Conservation (phyloP, 1,139 yeast species). For the Yamadazyma kanchanaburiensis region DNA sequence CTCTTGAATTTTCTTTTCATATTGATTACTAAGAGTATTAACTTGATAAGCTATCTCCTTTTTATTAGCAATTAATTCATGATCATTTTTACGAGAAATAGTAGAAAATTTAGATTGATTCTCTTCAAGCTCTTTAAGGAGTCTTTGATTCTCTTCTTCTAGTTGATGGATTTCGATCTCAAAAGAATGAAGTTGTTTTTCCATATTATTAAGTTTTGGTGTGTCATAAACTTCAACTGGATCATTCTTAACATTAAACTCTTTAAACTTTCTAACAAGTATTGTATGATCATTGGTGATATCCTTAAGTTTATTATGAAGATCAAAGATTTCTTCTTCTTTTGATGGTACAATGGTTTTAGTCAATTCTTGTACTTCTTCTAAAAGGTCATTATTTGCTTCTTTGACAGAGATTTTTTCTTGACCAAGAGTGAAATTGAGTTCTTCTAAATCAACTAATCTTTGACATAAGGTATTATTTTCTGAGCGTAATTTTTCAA, state of each 20-base stretch:
- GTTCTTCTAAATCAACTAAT: conserved; percentile 4
- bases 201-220: conserved; percentile 13
- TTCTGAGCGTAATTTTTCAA: conserved; percentile 16
- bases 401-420: neutral
- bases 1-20: conserved; percentile 32
- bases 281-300: conserved; percentile 9
- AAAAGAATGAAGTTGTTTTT: conserved; percentile 17
- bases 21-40: conserved; percentile 18
- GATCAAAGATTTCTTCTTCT: conserved; percentile 21
- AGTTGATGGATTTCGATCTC: conserved; percentile 18
- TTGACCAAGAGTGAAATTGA: neutral
- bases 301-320: conserved; percentile 14
- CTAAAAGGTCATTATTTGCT: conserved; percentile 9
- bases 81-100: conserved; percentile 18
- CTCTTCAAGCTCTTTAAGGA: conserved; percentile 15
- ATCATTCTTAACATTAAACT: neutral
- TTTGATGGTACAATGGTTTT: conserved; percentile 19
- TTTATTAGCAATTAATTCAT: conserved; percentile 22
- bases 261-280: conserved; percentile 5
- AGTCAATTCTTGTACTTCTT: conserved; percentile 14
- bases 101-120: conserved; percentile 15
- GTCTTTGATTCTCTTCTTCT: conserved; percentile 16
- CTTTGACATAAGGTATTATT: conserved; percentile 8
- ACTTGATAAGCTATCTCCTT: conserved; percentile 24
- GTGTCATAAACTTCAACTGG: neutral